Evolutionary conservation across 2,329 filamentous ascomycete species (phyloP).

Genomic region (Neonectria coccinea): DNA sequence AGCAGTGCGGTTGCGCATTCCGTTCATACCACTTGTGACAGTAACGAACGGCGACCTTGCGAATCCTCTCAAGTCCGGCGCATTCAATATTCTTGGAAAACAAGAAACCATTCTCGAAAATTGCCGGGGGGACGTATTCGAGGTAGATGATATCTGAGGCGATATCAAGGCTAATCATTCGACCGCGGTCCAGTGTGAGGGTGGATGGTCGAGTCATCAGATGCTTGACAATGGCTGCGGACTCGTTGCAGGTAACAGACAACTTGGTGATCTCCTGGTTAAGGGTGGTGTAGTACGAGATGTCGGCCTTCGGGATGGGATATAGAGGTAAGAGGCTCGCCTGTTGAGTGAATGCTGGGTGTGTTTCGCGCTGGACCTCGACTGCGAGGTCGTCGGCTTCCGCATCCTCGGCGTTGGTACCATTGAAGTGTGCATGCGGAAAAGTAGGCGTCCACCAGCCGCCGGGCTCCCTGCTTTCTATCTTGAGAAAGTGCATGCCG

Average conservation of each 20-base stretch:
- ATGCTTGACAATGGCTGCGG: constrained; percentile 36
- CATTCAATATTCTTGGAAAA: constrained; percentile 46
- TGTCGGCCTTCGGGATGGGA: constrained; percentile 47
- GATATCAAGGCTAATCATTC: constrained; percentile 47
- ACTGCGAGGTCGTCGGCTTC: constrained; percentile 38
- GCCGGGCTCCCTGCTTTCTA: constrained; percentile 35
- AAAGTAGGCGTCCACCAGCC: constrained; percentile 39
- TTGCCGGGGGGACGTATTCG: constrained; percentile 49
- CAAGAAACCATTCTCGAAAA: constrained; percentile 44
- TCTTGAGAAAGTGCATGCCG: constrained; percentile 52
- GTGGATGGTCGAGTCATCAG: constrained; percentile 37
- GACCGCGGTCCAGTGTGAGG: constrained; percentile 44
- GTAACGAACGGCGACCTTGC: constrained; percentile 57
- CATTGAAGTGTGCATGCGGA: constrained; percentile 15
- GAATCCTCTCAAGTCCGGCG: constrained; percentile 48
- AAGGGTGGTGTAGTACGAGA: constrained; percentile 49
- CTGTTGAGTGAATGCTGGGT: constrained; percentile 30
- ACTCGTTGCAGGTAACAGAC: constrained; percentile 45
- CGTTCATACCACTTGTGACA: constrained; percentile 56
- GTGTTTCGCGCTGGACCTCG: constrained; percentile 42
- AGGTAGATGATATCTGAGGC: constrained; percentile 49
- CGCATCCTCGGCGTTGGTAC: constrained; percentile 30
- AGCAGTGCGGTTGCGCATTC: constrained; percentile 44
- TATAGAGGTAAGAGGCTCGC: constrained; percentile 44
- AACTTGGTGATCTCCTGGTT: constrained; percentile 46